Evolutionary conservation across 2,329 filamentous ascomycete genomes (phyloP), one percentile per base, ranked within the genome.

Genomic region (Emydomyces testavorans): DNA sequence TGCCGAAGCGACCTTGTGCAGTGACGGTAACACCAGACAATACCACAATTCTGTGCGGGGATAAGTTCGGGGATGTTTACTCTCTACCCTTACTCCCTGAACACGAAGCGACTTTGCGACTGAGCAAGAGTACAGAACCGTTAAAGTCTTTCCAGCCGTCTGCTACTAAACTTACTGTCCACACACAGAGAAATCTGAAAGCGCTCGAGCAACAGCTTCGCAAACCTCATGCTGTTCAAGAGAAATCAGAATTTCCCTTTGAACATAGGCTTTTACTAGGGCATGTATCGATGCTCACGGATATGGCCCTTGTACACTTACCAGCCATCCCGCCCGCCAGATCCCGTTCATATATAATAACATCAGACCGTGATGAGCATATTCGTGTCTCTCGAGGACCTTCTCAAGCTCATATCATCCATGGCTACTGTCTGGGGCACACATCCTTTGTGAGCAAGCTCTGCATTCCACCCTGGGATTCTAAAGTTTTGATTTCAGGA

Each of bases 51-150:
- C 67, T 96, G 50, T 80, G 79, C 52, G 90, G 80, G 45, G 92
- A 98, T 71, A 98, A 98, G 65, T 96, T 96, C 60, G 92, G 92
- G 55, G 92, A 98, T 63, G 90, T 95, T 52, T 96, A 94, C 67
- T 78, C 85, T 8, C 68, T 98, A 6, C 90, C 92, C 11, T 71
- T 96, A 2, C 63, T 87, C 37, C 65, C 63, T 5, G 60, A 58
- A 23, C 58, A 61, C 20, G 52, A 58, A 56, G 52, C 60, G 48
- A 66, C 69, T 23, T 63, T 61, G 31, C 65, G 72, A 10, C 57
- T 63, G 59, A 50, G 36, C 29, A 15, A 52, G 52, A 29, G 34
- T 46, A 5, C 51, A 52, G 46, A 56, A 40, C 20, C 58, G 21
- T 51, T 56, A 13, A 69, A 68, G 50, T 46, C 62, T 3, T 75